These are phyloP conservation scores for Talaromyces piceae DNA, from an alignment of 2,329 filamentous ascomycete genomes.

Conservation along the genomic window DNA sequence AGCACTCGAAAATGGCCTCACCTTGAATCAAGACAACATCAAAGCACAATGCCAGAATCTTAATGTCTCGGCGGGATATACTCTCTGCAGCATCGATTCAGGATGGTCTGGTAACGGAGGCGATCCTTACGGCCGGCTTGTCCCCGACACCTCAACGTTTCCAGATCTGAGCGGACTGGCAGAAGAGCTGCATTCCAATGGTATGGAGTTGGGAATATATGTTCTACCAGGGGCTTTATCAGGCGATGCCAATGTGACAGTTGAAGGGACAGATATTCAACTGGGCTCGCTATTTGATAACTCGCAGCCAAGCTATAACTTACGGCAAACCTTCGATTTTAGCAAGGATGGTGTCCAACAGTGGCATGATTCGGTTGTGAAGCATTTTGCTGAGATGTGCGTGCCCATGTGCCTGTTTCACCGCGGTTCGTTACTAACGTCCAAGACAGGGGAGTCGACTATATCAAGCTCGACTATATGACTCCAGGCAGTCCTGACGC, in stretches of 20 bases:
- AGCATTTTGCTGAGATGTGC: conserved; percentile 3
- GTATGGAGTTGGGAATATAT: conserved; percentile 21
- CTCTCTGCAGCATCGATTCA: conserved; percentile 21
- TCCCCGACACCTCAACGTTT: not conserved
- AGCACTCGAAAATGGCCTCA: not conserved
- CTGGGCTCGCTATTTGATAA: conserved; percentile 15
- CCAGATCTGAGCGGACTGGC: conserved; percentile 19
- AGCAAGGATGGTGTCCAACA: conserved; percentile 18
- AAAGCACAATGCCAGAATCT: conserved; percentile 1
- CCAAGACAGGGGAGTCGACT: conserved; percentile 18
- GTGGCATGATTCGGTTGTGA: conserved; percentile 21
- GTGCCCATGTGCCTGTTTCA: not conserved
- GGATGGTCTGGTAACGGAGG: conserved; percentile 19
- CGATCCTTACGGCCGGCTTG: conserved; percentile 21
- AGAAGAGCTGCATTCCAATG: conserved; percentile 17
- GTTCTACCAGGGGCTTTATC: conserved; percentile 19
- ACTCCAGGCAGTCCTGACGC: conserved; percentile 20
- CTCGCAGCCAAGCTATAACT: conserved; percentile 12
- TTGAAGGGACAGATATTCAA: conserved; percentile 18
- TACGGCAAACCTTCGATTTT: conserved; percentile 15
- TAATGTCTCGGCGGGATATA: conserved; percentile 13
- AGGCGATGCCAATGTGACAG: conserved; percentile 17
- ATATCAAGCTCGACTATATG: conserved; percentile 23
- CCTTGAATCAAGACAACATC: not conserved
- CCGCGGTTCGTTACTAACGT: not conserved